Percentiles rank a stretch among this genome's conserved stretches.
Conservation (phyloP, 805 yeast species). For the Cyberlindnera nakhonratchasimensis region DNA sequence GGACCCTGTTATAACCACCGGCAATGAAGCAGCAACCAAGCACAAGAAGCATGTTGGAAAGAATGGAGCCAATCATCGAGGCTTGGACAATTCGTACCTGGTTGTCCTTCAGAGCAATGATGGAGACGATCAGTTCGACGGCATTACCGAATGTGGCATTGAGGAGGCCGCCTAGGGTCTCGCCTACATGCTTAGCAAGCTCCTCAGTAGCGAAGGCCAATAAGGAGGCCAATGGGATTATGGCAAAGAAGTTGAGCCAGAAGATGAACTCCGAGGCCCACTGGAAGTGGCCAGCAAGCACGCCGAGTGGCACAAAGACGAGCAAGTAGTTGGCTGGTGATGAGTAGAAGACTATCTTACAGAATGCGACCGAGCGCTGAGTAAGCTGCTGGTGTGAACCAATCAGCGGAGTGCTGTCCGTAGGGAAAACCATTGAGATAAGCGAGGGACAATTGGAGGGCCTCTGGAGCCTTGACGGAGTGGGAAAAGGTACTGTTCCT, state of each 20-base stretch:
- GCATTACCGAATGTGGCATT: slow-evolving; percentile 99
- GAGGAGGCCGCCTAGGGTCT: slow-evolving; percentile 87
- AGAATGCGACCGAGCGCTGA: slow-evolving; percentile 25
- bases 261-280: slow-evolving; percentile 58
- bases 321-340: slow-evolving; percentile 76
- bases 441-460: too few species aligned
- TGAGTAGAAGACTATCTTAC: slow-evolving; percentile 38
- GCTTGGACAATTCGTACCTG: slow-evolving; percentile 96
- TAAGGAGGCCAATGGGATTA: slow-evolving; percentile 87
- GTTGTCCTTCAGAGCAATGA: slow-evolving; percentile 80
- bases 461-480: too few species aligned
- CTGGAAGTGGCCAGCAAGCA: slow-evolving; percentile 60
- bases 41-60: slow-evolving; percentile 84
- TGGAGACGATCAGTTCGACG: slow-evolving; percentile 90
- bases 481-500: too few species aligned
- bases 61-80: slow-evolving; percentile 91
- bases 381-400: slow-evolving; percentile 7
- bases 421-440: slow-evolving; percentile 9
- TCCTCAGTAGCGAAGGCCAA: slow-evolving; percentile 94
- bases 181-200: slow-evolving; percentile 81
- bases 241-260: slow-evolving; percentile 78
- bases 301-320: slow-evolving; percentile 85
- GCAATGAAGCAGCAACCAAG: slow-evolving; percentile 93
- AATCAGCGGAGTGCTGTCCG: slow-evolving; percentile 11
- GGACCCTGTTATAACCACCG: slow-evolving; percentile 84